Conservation (phyloP, 495 filamentous ascomycete species). For the Usnea hakonensis region DNA sequence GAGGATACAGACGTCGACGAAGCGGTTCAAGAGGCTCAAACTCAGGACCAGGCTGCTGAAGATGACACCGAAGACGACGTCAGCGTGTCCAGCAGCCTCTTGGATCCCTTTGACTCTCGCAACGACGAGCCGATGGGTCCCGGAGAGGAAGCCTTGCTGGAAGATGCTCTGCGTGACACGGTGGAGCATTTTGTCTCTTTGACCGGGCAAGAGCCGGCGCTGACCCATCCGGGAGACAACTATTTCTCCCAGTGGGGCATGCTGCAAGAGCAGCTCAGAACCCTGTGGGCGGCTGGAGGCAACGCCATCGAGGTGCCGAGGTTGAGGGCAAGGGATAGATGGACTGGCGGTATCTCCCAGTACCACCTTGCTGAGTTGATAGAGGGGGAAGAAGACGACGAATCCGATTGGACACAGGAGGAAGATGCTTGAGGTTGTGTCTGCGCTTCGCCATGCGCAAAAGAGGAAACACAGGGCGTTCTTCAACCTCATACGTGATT, state of each 20-base stretch:
- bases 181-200: background rate
- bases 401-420: background rate
- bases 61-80: background rate
- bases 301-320: background rate
- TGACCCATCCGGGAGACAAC: background rate
- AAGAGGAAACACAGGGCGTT: background rate
- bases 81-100: background rate
- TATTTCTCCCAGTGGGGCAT: background rate
- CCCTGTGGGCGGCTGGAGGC: background rate
- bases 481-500: background rate
- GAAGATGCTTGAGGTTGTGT: background rate
- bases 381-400: background rate
- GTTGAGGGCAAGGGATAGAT: background rate
- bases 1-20: background rate
- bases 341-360: background rate
- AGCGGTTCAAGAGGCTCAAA: background rate
- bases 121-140: background rate
- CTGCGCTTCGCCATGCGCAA: background rate
- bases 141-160: background rate
- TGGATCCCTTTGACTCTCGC: background rate
- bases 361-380: background rate
- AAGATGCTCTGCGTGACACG: background rate
- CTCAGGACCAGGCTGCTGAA: background rate
- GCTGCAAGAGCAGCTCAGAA: background rate
- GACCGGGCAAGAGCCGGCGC: background rate